Base-by-base conservation (phyloP, 148 eudicot species). In the Camellia sinensis region DNA sequence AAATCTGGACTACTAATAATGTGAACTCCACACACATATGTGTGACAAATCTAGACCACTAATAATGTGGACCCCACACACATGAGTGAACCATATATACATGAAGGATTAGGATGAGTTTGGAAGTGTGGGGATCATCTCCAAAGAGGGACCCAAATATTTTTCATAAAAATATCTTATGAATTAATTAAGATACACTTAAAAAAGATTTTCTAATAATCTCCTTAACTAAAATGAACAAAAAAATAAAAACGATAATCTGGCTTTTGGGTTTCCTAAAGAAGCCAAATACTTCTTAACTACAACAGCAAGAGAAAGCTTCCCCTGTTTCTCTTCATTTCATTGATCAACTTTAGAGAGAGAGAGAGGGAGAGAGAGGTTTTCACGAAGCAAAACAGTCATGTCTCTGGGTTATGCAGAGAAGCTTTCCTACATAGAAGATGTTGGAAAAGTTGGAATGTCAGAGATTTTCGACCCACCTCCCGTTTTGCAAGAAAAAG, bases 361-460 rank as follows among this genome's bases (percentile, higher is more conserved):
- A 62, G 77, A 57, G 77, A 48, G 71, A 48, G 71, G 17, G 79
- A 37, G 79, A 29, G 79, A 29, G 46, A 50, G 37, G 37, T 29
- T 29, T 48, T 50, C 57, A 71, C 59, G 19, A 2, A 72, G 75
- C 75, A 12, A 15, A 74, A 37, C 75, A 22, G 18, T 37, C 40
- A 82, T 93, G 97, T 93, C 97, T 79, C 82, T 93, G 76, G 97
- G 97, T 10, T 93, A 91, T 60, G 97, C 97, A 40, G 90, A 93
- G 89, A 93, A 93, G 88, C 94, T 93, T 67, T 93, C 97, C 0
- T 86, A 75, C 84, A 93, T 84, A 84, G 97, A 93, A 82, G 94
- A 93, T 87, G 97, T 93, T 71, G 97, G 97, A 71, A 86, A 86
- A 43, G 94, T 93, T 80, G 97, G 97, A 84, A 91, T 93, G 97